These are phyloP conservation scores for Penicillium capsulatum DNA, from an alignment of 2,329 filamentous ascomycete genomes.

Conservation along the genomic window DNA sequence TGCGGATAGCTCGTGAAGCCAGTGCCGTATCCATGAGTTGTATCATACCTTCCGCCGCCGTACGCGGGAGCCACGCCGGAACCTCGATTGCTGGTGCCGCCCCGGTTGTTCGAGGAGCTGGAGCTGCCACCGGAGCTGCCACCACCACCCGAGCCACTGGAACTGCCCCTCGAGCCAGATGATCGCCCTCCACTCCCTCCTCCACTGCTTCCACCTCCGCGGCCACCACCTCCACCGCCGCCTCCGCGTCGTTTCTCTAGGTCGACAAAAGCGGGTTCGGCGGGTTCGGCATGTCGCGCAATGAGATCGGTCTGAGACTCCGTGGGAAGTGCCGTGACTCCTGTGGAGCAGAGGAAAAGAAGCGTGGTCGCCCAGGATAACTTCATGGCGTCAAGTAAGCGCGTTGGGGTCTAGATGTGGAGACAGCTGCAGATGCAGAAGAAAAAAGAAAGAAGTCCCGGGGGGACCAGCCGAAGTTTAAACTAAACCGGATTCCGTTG, in stretches of 20 bases:
- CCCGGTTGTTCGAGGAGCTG: constrained; percentile 21
- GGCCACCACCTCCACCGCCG: constrained; percentile 37
- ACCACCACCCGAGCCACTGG: constrained; percentile 17
- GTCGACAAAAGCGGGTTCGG: constrained; percentile 17
- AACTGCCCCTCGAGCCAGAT: constrained; percentile 16
- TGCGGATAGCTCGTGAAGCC: neutral
- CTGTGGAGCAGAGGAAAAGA: constrained; percentile 29
- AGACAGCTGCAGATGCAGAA: too few species aligned
- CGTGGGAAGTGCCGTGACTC: constrained; percentile 28
- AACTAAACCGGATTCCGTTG: too few species aligned
- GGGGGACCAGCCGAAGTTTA: too few species aligned
- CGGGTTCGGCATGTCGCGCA: constrained; percentile 12
- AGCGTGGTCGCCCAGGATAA: constrained; percentile 24
- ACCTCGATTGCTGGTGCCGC: constrained; percentile 22
- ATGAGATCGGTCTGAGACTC: constrained; percentile 22
- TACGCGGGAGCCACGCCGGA: constrained; percentile 13
- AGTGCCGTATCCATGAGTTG: neutral
- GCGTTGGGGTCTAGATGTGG: too few species aligned
- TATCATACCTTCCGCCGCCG: constrained; percentile 18
- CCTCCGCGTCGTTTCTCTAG: constrained; percentile 50
- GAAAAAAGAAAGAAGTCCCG: too few species aligned
- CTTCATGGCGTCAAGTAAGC: constrained; percentile 29
- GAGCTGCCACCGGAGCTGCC: constrained; percentile 15
- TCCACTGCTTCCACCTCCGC: constrained; percentile 25
- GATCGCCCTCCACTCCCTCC: constrained; percentile 27